A percentile compares a stretch with the other conserved stretches of the same genome.
Conservation (phyloP, 345 rosid genomes). For the Gossypium longicalyx region DNA sequence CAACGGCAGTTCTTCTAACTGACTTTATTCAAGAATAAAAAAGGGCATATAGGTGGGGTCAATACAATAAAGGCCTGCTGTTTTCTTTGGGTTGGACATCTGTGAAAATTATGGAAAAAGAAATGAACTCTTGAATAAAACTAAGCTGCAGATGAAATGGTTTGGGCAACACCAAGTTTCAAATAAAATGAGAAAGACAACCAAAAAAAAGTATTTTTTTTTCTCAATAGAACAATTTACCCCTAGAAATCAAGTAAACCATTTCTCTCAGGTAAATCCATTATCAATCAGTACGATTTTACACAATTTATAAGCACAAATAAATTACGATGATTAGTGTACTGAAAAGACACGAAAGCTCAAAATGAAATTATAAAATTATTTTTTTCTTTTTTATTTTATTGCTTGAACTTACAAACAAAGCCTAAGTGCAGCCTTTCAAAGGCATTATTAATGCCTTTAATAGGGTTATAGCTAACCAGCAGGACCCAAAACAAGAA, state of each 20-base stretch:
- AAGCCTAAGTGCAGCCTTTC: constrained; percentile 5
- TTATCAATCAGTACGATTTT: neutral
- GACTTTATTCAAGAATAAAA: neutral
- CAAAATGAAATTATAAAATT: neutral
- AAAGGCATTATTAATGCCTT: neutral
- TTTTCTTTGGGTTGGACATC: neutral
- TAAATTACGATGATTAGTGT: neutral
- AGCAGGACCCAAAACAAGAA: neutral
- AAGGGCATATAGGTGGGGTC: neutral
- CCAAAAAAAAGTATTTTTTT: no score
- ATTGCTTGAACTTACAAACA: constrained; percentile 13
- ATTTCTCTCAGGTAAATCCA: neutral
- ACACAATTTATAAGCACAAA: neutral
- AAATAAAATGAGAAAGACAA: no score
- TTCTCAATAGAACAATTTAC: no score
- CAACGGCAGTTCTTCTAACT: neutral
- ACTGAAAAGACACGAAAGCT: neutral
- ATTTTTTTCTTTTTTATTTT: neutral
- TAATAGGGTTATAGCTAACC: neutral
- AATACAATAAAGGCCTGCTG: neutral
- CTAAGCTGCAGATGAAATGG: neutral
- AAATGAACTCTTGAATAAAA: neutral
- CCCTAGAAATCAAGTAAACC: no score
- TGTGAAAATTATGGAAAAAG: neutral
- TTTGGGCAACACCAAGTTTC: neutral